Base-by-base conservation (phyloP, 2,329 filamentous ascomycete species). In the Phyllosticta paracitricarpa region DNA sequence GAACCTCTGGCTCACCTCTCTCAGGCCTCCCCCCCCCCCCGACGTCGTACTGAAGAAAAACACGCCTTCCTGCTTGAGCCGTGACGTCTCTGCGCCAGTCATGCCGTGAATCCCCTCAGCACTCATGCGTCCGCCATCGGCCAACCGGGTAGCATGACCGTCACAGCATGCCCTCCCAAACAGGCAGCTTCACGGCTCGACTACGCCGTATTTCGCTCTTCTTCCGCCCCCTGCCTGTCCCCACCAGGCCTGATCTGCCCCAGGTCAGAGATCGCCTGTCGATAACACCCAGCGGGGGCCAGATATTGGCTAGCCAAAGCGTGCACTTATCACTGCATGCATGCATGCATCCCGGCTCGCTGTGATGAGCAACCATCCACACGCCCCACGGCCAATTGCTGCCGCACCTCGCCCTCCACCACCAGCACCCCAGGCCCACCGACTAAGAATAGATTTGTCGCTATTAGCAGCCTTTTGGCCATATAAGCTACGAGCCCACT, bases 401-500 rank as follows among this genome's bases (percentile, higher is more conserved):
- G 7, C 22, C 35, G 58, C 53, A 59, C 60, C 53, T 59, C 53
- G 59, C 62, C 63, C 56, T 64, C 64, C 68, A 67, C 64, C 60
- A 68, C 68, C 70, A 71, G 67, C 69, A 66, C 62, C 66, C 64
- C 61, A 62, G 52, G 63, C 65, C 35, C 63, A 59, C 58, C 63
- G 75, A 22, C 78, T 75, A 78, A 77, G 73, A 78, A 79, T 80
- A 80, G 78, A 77, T 74, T 66, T 66, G 69, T 68, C 65, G 63
- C 69, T 71, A 76, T 79, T 72, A 71, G 68, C 68, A 71, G 66
- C 68, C 63, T 70, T 72, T 75, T 69, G n/a, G 62, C 72, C 71
- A 77, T 78, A 78, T 79, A 79, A 78, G 75, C 73, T 76, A 76
- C 72, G 69, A 71, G 69, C 68, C 70, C 71, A 67, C 72, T 65